A percentile compares a stretch with the other conserved stretches of the same genome.
Evolutionary conservation across 2,329 filamentous ascomycete species (phyloP).

Genomic region (Penicillium capsulatum): DNA sequence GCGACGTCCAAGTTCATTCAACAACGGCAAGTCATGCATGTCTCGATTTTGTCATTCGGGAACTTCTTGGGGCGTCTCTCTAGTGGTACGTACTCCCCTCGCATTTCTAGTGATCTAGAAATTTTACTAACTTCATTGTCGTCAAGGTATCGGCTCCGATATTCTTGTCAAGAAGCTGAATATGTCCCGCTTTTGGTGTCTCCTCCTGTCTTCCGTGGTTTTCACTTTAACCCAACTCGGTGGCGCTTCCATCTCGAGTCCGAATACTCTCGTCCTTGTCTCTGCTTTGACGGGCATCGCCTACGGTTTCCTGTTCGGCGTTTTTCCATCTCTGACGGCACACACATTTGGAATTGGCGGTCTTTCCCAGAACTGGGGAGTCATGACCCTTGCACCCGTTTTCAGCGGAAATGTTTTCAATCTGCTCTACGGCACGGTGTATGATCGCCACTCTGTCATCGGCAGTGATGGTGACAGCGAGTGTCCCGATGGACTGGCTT

Average conservation of each 20-base stretch:
- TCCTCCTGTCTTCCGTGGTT: constrained; percentile 70
- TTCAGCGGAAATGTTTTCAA: constrained; percentile 90
- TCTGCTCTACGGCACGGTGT: constrained; percentile 78
- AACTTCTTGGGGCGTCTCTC: constrained; percentile 78
- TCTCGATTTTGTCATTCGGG: constrained; percentile 85
- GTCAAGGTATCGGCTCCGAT: constrained; percentile 68
- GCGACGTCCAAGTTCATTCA: constrained; percentile 71
- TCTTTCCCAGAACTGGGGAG: constrained; percentile 92
- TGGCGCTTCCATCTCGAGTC: constrained; percentile 71
- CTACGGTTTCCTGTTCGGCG: constrained; percentile 91
- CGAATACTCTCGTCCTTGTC: constrained; percentile 69
- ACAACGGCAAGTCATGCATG: constrained; percentile 80
- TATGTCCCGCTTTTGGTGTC: constrained; percentile 85
- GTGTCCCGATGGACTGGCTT: constrained; percentile 72
- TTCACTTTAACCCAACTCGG: constrained; percentile 76
- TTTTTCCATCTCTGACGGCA: constrained; percentile 82
- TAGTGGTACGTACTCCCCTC: constrained; percentile 50
- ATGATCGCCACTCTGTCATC: constrained; percentile 72
- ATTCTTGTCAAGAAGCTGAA: constrained; percentile 76
- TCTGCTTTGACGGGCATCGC: constrained; percentile 80
- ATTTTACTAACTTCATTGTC: constrained; percentile 66
- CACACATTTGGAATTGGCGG: constrained; percentile 89
- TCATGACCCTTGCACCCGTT: constrained; percentile 86
- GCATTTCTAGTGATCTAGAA: constrained; percentile 49
- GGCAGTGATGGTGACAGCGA: constrained; percentile 64